Percentiles rank a stretch among this genome's conserved stretches.
phyloP scores from a whole-genome alignment of 108 stramenopile genomes.

The Nitzschia sp. region DNA sequence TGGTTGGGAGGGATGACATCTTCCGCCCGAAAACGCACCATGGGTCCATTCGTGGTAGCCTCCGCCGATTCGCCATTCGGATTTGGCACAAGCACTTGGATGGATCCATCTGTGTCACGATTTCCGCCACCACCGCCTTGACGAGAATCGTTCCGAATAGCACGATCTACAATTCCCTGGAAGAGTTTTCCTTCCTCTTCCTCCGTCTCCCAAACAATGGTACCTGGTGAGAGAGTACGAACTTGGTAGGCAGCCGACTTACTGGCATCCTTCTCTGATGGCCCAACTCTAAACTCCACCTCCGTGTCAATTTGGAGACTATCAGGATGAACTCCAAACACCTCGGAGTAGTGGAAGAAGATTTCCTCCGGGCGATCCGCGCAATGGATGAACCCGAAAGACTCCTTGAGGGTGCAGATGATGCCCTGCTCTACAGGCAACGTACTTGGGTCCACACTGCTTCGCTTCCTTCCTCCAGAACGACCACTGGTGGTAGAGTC shows the following conservation, averaged over 20 bases:
- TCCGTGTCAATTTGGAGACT: slow-evolving; percentile 66
- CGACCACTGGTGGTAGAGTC: slow-evolving; percentile 9
- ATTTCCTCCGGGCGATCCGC: slow-evolving; percentile 75
- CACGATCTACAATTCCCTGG: slow-evolving; percentile 50
- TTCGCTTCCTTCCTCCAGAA: slow-evolving; percentile 9
- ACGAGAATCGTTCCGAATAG: slow-evolving; percentile 20
- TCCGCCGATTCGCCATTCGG: neutral
- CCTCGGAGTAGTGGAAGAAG: slow-evolving; percentile 71
- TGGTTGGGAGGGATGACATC: slow-evolving; percentile 15
- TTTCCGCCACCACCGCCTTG: slow-evolving; percentile 32
- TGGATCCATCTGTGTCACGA: slow-evolving; percentile 8
- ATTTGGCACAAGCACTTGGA: neutral
- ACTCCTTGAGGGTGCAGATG: slow-evolving; percentile 59
- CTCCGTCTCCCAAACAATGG: slow-evolving; percentile 69
- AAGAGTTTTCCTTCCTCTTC: slow-evolving; percentile 50
- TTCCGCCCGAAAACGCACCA: slow-evolving; percentile 30
- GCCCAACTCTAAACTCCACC: slow-evolving; percentile 61
- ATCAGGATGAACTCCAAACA: slow-evolving; percentile 37
- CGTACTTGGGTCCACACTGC: slow-evolving; percentile 3
- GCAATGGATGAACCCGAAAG: slow-evolving; percentile 79
- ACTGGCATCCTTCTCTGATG: slow-evolving; percentile 16
- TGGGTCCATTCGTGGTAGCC: slow-evolving; percentile 6
- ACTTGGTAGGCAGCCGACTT: slow-evolving; percentile 54
- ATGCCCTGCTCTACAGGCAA: slow-evolving; percentile 68
- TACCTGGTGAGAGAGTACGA: slow-evolving; percentile 32